Evolutionary conservation across 345 rosid genomes (phyloP).

Genomic region (Citrus maxima): DNA sequence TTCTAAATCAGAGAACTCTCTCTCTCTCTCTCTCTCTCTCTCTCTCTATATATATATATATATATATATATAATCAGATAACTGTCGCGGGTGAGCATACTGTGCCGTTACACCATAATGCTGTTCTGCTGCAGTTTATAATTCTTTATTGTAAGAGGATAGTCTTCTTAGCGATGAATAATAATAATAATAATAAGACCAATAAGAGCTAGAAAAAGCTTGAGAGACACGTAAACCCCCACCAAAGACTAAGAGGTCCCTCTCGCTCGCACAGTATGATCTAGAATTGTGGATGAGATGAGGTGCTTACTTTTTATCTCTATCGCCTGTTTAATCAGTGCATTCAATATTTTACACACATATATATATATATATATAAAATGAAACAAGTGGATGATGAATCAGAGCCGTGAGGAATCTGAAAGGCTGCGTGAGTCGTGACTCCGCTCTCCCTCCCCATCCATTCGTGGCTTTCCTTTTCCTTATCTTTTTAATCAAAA

Average conservation of each 20-base stretch:
- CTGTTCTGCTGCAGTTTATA: too few species aligned
- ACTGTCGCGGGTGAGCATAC: too few species aligned
- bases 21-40: too few species aligned
- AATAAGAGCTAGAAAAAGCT: background rate
- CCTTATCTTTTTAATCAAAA: constrained; percentile 8
- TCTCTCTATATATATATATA: too few species aligned
- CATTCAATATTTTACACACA: too few species aligned
- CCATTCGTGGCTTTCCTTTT: background rate
- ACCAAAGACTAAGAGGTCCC: constrained; percentile 18
- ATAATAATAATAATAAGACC: too few species aligned
- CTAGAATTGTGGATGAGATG: background rate
- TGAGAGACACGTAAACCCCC: constrained; percentile 21
- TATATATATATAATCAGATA: too few species aligned
- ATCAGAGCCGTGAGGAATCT: constrained; percentile 44
- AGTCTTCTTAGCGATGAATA: too few species aligned
- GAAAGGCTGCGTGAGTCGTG: constrained; percentile 27
- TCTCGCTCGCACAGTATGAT: constrained; percentile 2
- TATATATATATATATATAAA: too few species aligned
- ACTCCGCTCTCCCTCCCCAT: background rate
- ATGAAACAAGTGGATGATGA: constrained; percentile 23
- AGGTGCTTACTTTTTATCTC: background rate
- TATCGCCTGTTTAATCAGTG: background rate
- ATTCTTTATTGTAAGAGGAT: too few species aligned
- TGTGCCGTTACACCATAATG: too few species aligned
- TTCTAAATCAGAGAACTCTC: too few species aligned